Percentiles rank a stretch among this genome's conserved stretches.
Evolutionary conservation across 108 stramenopile genomes (phyloP).

Genomic region (Phaeodactylum tricornutum): DNA sequence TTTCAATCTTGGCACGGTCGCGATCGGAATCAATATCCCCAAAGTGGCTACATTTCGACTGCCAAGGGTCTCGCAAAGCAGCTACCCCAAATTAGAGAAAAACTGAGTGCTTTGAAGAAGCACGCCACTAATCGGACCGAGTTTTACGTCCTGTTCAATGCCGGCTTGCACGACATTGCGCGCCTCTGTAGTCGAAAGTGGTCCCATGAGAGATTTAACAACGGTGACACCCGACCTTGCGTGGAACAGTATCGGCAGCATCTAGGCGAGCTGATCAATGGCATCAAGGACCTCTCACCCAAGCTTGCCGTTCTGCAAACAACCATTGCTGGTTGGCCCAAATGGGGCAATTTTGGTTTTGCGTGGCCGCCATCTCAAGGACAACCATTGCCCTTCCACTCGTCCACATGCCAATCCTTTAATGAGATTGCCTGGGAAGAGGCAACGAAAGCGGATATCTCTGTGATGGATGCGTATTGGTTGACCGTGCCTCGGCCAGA

Average conservation of each 20-base stretch:
- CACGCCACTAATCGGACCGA: background rate
- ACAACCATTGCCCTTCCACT: conserved; percentile 41
- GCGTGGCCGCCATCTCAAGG: conserved; percentile 31
- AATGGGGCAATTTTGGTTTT: conserved; percentile 68
- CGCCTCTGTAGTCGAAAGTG: conserved; percentile 36
- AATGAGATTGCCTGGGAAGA: conserved; percentile 47
- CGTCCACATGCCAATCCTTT: conserved; percentile 33
- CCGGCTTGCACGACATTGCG: conserved; percentile 64
- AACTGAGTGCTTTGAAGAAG: conserved; percentile 6
- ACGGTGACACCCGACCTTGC: conserved; percentile 17
- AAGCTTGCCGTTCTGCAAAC: conserved; percentile 50
- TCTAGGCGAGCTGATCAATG: conserved; percentile 19
- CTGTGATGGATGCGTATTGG: conserved; percentile 63
- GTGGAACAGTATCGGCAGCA: conserved; percentile 26
- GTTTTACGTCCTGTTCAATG: conserved; percentile 41
- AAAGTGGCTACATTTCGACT: background rate
- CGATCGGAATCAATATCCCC: background rate
- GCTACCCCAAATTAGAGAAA: conserved; percentile 3
- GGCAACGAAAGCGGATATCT: background rate
- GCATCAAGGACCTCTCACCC: conserved; percentile 25
- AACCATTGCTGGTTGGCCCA: conserved; percentile 57
- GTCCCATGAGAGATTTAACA: conserved; percentile 7
- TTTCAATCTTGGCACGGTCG: conserved; percentile 1
- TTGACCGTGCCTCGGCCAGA: conserved; percentile 58
- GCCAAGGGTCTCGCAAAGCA: no score